Percentiles rank a stretch among this genome's conserved stretches.
phyloP scores from a whole-genome alignment of 768 basidiomycete species.

The Panaeolus papilionaceus region DNA sequence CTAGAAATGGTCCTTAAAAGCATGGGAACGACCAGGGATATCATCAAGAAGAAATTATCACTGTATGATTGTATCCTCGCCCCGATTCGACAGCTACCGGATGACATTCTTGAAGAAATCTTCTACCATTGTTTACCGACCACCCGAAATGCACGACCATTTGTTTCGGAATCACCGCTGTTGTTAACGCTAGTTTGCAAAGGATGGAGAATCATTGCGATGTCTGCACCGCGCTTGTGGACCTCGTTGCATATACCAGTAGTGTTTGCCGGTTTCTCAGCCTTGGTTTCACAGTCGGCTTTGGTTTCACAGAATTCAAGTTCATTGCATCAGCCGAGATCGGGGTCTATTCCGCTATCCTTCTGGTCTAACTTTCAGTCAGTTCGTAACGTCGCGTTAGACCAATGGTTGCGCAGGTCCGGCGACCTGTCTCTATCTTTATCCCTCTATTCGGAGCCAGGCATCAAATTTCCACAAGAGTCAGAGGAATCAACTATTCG shows the following conservation, averaged over 20 bases:
- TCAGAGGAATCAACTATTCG: neutral
- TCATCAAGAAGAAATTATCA: neutral
- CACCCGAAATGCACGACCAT: neutral
- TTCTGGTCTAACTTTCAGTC: too few relatives aligned
- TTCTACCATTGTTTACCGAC: constrained; percentile 7
- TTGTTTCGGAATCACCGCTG: neutral
- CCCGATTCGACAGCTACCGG: constrained; percentile 1
- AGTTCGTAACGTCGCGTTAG: too few relatives aligned
- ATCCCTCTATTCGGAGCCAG: too few relatives aligned
- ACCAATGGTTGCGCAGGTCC: too few relatives aligned
- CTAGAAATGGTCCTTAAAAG: neutral
- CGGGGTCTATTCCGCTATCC: too few relatives aligned
- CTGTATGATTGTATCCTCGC: neutral
- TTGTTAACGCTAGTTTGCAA: constrained; percentile 5
- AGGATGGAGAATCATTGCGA: neutral
- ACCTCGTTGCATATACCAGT: constrained; percentile 11
- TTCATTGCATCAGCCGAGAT: too few relatives aligned
- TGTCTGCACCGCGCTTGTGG: constrained; percentile 1
- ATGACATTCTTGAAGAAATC: constrained; percentile 11
- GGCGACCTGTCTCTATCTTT: too few relatives aligned
- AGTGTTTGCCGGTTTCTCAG: neutral
- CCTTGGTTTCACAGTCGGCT: too few relatives aligned
- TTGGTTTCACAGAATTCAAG: too few relatives aligned
- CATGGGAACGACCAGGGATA: neutral
- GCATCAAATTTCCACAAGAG: too few relatives aligned